These are phyloP conservation scores for Ophiostoma sp. DNA, from an alignment of 2,329 filamentous ascomycete species.

Conservation along the genomic window DNA sequence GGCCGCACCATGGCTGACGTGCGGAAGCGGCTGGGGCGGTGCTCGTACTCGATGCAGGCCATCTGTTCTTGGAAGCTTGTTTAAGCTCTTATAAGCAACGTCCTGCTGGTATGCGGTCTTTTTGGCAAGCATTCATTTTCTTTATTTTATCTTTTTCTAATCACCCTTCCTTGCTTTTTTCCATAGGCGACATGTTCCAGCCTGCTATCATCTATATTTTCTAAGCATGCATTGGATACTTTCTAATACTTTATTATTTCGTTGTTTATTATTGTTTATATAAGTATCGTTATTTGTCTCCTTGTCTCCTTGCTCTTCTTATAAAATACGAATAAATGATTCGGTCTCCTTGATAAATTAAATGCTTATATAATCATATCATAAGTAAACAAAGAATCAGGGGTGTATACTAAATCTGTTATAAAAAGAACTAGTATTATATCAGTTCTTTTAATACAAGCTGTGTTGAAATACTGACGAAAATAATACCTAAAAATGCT, in stretches of 20 bases:
- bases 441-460: no score
- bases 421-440: no score
- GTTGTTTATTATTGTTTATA: neutral
- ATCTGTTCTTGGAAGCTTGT: slow-evolving; percentile 49
- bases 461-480: no score
- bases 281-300: neutral
- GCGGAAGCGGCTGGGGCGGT: slow-evolving; percentile 39
- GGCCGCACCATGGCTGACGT: slow-evolving; percentile 47
- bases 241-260: neutral
- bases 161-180: neutral
- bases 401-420: no score
- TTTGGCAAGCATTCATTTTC: no score
- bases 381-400: no score
- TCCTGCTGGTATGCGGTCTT: no score
- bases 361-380: no score
- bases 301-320: neutral
- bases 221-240: neutral
- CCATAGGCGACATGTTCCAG: neutral
- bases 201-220: neutral
- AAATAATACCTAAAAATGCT: no score
- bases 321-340: no score
- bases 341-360: no score
- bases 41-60: slow-evolving; percentile 42
- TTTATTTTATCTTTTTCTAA: neutral
- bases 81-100: slow-evolving; percentile 20